Conservation (phyloP, 139 green algal genomes). For the Micractinium sp. region DNA sequence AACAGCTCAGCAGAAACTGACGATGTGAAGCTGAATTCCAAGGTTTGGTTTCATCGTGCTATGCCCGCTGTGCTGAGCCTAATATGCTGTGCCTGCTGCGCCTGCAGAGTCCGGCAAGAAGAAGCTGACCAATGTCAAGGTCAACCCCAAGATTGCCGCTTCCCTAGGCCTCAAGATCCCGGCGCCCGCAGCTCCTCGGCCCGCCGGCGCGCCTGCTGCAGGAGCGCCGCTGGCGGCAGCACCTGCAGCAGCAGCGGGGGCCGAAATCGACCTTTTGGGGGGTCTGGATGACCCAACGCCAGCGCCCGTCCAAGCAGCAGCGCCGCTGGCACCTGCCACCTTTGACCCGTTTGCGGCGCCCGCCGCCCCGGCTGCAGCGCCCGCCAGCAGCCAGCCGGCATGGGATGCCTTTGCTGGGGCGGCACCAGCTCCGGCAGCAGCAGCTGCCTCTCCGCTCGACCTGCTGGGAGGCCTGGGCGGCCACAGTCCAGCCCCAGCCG, state of each 20-base stretch:
- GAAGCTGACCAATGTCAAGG: conserved; percentile 79
- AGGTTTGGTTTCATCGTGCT: too few species aligned
- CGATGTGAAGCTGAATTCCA: too few species aligned
- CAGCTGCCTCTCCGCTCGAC: neutral
- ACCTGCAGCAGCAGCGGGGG: neutral
- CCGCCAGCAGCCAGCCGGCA: neutral
- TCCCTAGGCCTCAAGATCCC: conserved; percentile 63
- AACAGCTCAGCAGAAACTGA: too few species aligned
- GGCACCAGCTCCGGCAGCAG: neutral
- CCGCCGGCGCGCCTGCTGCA: neutral
- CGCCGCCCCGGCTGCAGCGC: conserved; percentile 3
- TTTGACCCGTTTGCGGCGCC: conserved; percentile 13
- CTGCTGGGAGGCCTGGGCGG: conserved; percentile 16
- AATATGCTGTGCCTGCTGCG: neutral
- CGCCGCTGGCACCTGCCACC: neutral
- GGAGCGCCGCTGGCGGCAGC: neutral
- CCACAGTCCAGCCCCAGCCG: neutral
- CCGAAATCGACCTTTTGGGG: conserved; percentile 54
- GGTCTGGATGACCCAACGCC: conserved; percentile 44
- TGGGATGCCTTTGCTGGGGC: conserved; percentile 29
- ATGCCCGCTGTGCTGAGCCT: neutral
- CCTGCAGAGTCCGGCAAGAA: conserved; percentile 47
- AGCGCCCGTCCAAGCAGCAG: neutral
- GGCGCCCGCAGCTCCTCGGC: neutral
- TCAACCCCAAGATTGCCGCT: conserved; percentile 78